Conservation (phyloP, 176 grass and related monocot species). For the Poa annua region DNA sequence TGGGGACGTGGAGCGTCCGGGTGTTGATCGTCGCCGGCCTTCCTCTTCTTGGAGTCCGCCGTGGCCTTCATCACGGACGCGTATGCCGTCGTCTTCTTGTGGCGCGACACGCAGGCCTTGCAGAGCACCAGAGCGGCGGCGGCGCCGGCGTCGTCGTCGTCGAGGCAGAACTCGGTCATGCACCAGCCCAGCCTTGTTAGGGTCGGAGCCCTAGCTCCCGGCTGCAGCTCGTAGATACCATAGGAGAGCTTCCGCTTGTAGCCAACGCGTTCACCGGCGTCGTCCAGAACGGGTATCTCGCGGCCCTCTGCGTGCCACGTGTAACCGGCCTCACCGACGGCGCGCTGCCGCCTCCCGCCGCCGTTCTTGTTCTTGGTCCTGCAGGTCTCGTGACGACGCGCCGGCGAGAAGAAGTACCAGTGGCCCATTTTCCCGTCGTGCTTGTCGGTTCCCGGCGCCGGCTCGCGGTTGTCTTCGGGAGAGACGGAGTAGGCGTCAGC, state of each 20-base stretch:
- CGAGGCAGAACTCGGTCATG: neutral
- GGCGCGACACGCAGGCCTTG: slow-evolving; percentile 1
- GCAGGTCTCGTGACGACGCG: neutral
- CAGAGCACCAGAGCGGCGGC: slow-evolving; percentile 3
- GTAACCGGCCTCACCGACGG: neutral
- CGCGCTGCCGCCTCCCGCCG: neutral
- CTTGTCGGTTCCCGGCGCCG: slow-evolving; percentile 8
- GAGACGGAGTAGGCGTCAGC: slow-evolving; percentile 10
- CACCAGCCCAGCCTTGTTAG: slow-evolving; percentile 11
- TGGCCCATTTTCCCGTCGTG: neutral
- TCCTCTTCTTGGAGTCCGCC: neutral
- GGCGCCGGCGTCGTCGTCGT: neutral
- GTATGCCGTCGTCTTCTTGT: neutral
- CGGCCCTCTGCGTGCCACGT: neutral
- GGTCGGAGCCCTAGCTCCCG: neutral
- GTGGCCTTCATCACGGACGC: neutral
- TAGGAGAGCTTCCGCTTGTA: slow-evolving; percentile 2
- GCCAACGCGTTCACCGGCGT: neutral
- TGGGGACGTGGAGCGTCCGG: neutral
- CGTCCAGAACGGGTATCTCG: neutral
- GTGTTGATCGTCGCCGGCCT: neutral
- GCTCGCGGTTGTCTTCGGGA: neutral
- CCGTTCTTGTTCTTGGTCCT: neutral
- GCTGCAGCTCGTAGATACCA: neutral
- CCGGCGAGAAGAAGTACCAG: slow-evolving; percentile 3